Evolutionary conservation across 306 rosid genomes (phyloP).

Genomic region (Vachellia collinsii): DNA sequence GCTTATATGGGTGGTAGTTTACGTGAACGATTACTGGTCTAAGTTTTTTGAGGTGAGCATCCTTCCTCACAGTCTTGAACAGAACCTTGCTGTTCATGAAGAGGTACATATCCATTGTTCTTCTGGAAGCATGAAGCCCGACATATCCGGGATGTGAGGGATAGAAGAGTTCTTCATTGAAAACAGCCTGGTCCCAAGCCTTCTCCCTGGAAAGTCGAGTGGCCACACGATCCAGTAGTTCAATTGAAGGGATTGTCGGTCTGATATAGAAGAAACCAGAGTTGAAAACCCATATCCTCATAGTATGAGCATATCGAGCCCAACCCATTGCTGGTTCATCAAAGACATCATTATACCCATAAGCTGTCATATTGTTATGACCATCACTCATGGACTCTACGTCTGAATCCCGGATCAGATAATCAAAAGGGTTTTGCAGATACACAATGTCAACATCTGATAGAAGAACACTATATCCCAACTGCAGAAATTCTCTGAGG

Average conservation of each 20-base stretch:
- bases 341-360: constrained; percentile 77
- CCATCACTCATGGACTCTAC: constrained; percentile 98
- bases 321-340: constrained; percentile 90
- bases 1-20: constrained; percentile 89
- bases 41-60: constrained; percentile 62
- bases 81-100: constrained; percentile 93
- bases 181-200: constrained; percentile 97
- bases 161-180: constrained; percentile 86
- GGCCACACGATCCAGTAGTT: constrained; percentile 90
- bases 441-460: constrained; percentile 95
- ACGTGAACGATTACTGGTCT: constrained; percentile 84
- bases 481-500: constrained; percentile 88
- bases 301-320: constrained; percentile 89
- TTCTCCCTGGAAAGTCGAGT: constrained; percentile 66
- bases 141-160: constrained; percentile 83
- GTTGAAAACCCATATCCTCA: constrained; percentile 95
- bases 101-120: constrained; percentile 85
- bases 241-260: constrained; percentile 88
- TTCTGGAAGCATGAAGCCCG: constrained; percentile 84
- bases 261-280: constrained; percentile 93
- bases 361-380: constrained; percentile 78
- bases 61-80: constrained; percentile 82
- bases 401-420: constrained; percentile 79
- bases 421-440: constrained; percentile 81
- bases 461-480: constrained; percentile 87